Evolutionary conservation across 2,329 filamentous ascomycete genomes (phyloP).

Genomic region (Emericellopsis cladophorae): DNA sequence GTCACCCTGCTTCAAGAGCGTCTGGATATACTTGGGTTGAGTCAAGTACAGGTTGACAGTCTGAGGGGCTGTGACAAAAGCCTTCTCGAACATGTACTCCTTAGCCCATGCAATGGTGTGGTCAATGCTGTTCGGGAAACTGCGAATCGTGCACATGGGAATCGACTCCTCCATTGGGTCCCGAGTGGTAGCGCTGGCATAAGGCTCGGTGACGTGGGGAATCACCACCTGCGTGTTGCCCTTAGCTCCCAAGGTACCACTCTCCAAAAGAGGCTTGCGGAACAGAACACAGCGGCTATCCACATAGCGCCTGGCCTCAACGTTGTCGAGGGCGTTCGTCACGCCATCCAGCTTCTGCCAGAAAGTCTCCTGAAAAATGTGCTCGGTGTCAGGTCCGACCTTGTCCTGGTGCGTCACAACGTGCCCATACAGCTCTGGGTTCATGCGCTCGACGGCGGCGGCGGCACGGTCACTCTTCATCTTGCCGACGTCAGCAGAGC

Average conservation of each 20-base stretch:
- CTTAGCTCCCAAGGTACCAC: slow-evolving; percentile 96
- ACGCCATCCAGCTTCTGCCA: slow-evolving; percentile 82
- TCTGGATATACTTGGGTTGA: slow-evolving; percentile 80
- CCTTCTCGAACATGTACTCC: slow-evolving; percentile 79
- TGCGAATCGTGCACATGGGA: slow-evolving; percentile 94
- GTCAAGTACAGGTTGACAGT: slow-evolving; percentile 89
- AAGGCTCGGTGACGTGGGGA: slow-evolving; percentile 85
- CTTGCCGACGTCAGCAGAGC: slow-evolving; percentile 82
- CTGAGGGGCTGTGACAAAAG: slow-evolving; percentile 87
- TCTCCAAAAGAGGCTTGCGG: slow-evolving; percentile 91
- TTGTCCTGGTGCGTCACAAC: slow-evolving; percentile 80
- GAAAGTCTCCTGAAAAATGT: slow-evolving; percentile 88
- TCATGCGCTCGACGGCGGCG: slow-evolving; percentile 85
- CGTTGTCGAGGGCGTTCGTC: slow-evolving; percentile 94
- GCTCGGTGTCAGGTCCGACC: slow-evolving; percentile 82
- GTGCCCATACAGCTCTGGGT: slow-evolving; percentile 78
- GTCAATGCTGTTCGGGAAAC: slow-evolving; percentile 96
- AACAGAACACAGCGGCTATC: slow-evolving; percentile 96
- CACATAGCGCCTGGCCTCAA: slow-evolving; percentile 92
- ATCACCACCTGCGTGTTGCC: slow-evolving; percentile 96
- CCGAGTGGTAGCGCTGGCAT: slow-evolving; percentile 64
- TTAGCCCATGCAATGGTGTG: slow-evolving; percentile 98
- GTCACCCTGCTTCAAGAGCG: slow-evolving; percentile 79
- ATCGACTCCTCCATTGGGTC: slow-evolving; percentile 98
- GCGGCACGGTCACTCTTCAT: slow-evolving; percentile 96